These are phyloP conservation scores for Claviceps sp. DNA, from an alignment of 2,329 filamentous ascomycete species.

Conservation along the genomic window DNA sequence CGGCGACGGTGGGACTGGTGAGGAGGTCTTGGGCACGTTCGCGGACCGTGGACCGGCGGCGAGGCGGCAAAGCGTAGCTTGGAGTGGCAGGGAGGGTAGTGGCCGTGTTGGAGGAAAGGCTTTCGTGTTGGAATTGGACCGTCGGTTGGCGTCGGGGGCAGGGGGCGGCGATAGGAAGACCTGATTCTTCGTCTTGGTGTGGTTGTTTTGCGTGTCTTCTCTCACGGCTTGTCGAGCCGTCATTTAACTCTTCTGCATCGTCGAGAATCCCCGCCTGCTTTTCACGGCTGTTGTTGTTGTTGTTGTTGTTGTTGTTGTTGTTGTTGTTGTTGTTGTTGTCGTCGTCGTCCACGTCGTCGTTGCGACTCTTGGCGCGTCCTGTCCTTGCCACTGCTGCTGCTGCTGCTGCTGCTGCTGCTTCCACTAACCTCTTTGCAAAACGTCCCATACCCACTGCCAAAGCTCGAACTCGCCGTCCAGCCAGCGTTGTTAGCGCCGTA, in stretches of 20 bases:
- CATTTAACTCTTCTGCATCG: background rate
- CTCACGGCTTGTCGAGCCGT: background rate
- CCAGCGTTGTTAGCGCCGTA: no score
- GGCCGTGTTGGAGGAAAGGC: background rate
- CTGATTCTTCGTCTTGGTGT: slow-evolving; percentile 2
- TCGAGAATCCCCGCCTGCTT: background rate
- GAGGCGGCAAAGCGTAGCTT: slow-evolving; percentile 2
- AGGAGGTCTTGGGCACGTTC: slow-evolving; percentile 29
- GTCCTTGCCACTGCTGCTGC: background rate
- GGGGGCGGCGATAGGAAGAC: background rate
- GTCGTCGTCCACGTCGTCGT: background rate
- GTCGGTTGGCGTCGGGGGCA: background rate
- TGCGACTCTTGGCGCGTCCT: background rate
- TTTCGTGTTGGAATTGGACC: slow-evolving; percentile 6
- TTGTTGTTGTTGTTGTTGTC: no score
- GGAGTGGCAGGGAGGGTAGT: background rate
- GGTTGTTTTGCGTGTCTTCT: background rate
- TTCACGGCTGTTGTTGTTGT: background rate
- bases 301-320: no score
- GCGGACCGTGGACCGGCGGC: slow-evolving; percentile 21
- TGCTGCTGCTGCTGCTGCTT: background rate
- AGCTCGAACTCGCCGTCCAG: background rate
- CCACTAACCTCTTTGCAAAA: background rate
- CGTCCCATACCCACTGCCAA: background rate
- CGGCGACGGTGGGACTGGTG: slow-evolving; percentile 27